Evolutionary conservation across 352 stramenopile species (phyloP).

Genomic region (Globisporangium solare): DNA sequence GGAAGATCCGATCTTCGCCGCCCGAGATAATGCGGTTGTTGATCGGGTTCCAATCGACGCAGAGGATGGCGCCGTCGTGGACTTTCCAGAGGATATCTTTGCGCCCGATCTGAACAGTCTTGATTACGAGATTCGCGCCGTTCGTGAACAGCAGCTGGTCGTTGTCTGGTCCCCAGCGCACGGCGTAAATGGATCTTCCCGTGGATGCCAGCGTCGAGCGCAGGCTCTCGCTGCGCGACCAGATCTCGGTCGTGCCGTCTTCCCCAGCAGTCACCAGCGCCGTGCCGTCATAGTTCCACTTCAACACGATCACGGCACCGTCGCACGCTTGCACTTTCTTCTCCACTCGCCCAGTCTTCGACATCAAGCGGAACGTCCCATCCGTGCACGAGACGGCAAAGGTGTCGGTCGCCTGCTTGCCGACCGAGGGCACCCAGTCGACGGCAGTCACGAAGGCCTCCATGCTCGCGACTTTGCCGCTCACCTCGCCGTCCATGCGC

Average conservation of each 20-base stretch:
- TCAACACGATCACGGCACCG: constrained; percentile 86
- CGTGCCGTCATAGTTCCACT: constrained; percentile 92
- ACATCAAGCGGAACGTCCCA: constrained; percentile 85
- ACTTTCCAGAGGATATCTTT: constrained; percentile 90
- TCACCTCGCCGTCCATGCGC: constrained; percentile 83
- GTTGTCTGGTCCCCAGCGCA: constrained; percentile 90
- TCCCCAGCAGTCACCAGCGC: constrained; percentile 89
- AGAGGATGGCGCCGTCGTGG: constrained; percentile 88
- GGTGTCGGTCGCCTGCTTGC: constrained; percentile 75
- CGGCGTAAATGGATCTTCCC: constrained; percentile 77
- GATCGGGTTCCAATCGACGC: constrained; percentile 92
- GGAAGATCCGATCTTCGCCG: constrained; percentile 91
- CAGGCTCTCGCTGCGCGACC: constrained; percentile 83
- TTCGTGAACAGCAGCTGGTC: constrained; percentile 89
- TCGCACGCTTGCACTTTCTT: constrained; percentile 86
- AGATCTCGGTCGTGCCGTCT: constrained; percentile 93
- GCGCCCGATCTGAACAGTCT: constrained; percentile 85
- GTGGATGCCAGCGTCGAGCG: constrained; percentile 84
- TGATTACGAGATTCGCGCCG: constrained; percentile 88
- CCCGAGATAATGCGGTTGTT: constrained; percentile 90
- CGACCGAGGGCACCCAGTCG: constrained; percentile 78
- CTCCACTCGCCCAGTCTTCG: constrained; percentile 88
- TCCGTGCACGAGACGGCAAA: constrained; percentile 91
- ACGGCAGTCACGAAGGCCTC: constrained; percentile 76
- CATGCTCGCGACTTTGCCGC: constrained; percentile 60